These are phyloP conservation scores for Globisporangium cederbergense DNA, from an alignment of 352 stramenopile genomes.

Conservation along the genomic window DNA sequence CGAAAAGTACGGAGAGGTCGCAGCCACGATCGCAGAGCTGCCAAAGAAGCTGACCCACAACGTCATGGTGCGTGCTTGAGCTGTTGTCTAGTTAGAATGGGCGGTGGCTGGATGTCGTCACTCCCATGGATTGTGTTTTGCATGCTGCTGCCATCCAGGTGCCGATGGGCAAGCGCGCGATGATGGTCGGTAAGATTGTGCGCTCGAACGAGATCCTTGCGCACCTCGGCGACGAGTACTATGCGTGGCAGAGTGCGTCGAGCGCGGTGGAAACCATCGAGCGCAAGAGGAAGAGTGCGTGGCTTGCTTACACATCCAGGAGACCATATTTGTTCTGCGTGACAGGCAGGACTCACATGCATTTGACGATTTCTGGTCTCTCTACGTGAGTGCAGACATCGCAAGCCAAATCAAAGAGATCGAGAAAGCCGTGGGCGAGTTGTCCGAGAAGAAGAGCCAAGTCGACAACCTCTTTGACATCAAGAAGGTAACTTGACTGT, in stretches of 20 bases:
- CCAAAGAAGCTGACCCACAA: slow-evolving; percentile 75
- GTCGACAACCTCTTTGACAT: slow-evolving; percentile 62
- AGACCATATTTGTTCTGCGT: not conserved
- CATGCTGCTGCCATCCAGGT: slow-evolving; percentile 22
- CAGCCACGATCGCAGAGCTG: slow-evolving; percentile 53
- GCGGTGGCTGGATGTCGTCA: not conserved
- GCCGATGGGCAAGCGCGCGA: slow-evolving; percentile 76
- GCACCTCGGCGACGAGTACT: slow-evolving; percentile 81
- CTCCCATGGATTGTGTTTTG: not conserved
- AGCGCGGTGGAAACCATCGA: slow-evolving; percentile 62
- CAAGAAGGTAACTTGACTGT: slow-evolving; percentile 44
- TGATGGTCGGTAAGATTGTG: slow-evolving; percentile 81
- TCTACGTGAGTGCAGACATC: slow-evolving; percentile 28
- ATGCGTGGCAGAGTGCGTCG: slow-evolving; percentile 66
- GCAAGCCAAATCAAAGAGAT: slow-evolving; percentile 46
- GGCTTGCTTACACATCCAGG: not conserved
- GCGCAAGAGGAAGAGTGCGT: slow-evolving; percentile 73
- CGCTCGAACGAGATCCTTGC: slow-evolving; percentile 83
- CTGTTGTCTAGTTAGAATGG: not conserved
- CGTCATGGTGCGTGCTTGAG: slow-evolving; percentile 53
- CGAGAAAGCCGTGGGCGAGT: slow-evolving; percentile 38
- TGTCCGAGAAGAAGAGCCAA: slow-evolving; percentile 65
- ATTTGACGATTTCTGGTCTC: not conserved
- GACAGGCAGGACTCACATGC: not conserved
- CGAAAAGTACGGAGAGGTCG: slow-evolving; percentile 50